These are phyloP conservation scores for Pichia paraexigua DNA, from an alignment of 805 yeast genomes.

Conservation along the genomic window DNA sequence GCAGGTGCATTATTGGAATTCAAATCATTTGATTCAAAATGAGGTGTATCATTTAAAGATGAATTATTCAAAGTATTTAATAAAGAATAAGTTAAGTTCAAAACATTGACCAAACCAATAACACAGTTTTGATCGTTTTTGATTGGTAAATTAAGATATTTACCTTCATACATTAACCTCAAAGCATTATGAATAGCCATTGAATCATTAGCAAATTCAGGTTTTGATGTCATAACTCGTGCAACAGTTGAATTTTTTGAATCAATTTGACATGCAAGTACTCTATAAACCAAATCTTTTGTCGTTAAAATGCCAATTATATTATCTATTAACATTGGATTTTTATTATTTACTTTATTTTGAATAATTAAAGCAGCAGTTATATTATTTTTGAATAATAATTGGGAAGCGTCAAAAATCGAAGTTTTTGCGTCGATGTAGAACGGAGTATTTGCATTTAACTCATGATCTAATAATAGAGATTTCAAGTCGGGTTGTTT, in stretches of 20 bases:
- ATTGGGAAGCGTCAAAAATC: conserved; percentile 32
- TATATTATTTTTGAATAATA: conserved; percentile 31
- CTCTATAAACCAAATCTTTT: conserved; percentile 38
- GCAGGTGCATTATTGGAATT: conserved; percentile 19
- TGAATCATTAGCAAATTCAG: conserved; percentile 35
- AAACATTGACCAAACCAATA: conserved; percentile 36
- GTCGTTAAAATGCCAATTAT: conserved; percentile 40
- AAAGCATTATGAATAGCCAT: conserved; percentile 36
- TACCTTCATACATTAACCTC: conserved; percentile 40
- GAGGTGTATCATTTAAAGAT: background rate
- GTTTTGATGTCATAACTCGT: conserved; percentile 38
- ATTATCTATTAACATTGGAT: conserved; percentile 15
- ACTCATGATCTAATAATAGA: conserved; percentile 21
- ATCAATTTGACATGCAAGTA: conserved; percentile 30
- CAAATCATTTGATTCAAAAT: background rate
- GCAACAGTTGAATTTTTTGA: conserved; percentile 32
- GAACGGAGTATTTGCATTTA: conserved; percentile 25
- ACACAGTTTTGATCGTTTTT: conserved; percentile 24
- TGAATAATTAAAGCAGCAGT: conserved; percentile 34
- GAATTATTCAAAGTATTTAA: conserved; percentile 28
- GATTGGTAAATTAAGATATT: conserved; percentile 37
- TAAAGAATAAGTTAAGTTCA: conserved; percentile 36
- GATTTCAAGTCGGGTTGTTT: conserved; percentile 34
- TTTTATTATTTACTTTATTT: conserved; percentile 14
- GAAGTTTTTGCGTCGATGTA: conserved; percentile 31